Conservation (phyloP, 768 basidiomycete species). For the Imleria badia region DNA sequence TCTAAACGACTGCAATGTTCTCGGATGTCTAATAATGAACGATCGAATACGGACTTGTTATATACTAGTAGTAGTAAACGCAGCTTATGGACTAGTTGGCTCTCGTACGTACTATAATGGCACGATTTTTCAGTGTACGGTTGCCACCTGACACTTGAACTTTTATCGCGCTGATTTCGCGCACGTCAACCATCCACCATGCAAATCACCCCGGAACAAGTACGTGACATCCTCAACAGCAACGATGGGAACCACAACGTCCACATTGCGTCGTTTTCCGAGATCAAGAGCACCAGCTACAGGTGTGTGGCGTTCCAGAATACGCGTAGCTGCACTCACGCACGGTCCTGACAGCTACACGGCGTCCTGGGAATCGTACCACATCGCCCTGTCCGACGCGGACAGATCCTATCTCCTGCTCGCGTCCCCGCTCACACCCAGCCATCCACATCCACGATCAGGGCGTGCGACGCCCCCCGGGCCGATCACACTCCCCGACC, state of each 20-base stretch:
- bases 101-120: no score
- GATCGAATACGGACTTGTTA: neutral
- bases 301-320: slow-evolving; percentile 25
- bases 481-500: slow-evolving; percentile 33
- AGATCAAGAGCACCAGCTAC: slow-evolving; percentile 27
- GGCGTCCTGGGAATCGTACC: slow-evolving; percentile 26
- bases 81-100: neutral
- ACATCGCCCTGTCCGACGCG: slow-evolving; percentile 24
- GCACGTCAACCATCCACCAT: neutral
- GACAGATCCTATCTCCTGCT: slow-evolving; percentile 31
- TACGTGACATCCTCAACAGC: slow-evolving; percentile 30
- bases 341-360: slow-evolving; percentile 24
- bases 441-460: slow-evolving; percentile 6
- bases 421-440: slow-evolving; percentile 6
- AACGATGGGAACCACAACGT: slow-evolving; percentile 17
- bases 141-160: no score
- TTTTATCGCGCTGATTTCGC: no score
- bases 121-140: no score
- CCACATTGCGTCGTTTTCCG: slow-evolving; percentile 17
- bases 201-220: slow-evolving; percentile 29
- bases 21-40: neutral
- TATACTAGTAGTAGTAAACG: neutral
- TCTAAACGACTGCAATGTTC: neutral
- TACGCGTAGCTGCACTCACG: neutral
- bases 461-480: no score